phyloP scores from a whole-genome alignment of 768 basidiomycete species.

The Cystobasidium ongulense region DNA sequence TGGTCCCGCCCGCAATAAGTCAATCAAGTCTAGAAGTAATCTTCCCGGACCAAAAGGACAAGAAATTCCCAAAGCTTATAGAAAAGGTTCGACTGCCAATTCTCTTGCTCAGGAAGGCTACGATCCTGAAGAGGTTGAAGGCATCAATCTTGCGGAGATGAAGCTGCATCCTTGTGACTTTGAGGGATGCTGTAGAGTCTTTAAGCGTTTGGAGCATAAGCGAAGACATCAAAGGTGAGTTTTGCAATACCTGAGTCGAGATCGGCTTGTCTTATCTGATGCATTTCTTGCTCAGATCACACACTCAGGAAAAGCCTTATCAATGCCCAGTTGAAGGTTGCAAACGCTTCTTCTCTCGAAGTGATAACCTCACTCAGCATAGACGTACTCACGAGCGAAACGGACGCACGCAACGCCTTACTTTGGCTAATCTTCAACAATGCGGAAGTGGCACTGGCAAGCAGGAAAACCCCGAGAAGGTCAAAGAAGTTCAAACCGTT shows the following conservation, averaged over 20 bases:
- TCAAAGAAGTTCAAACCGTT: no score
- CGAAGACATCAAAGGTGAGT: slow-evolving; percentile 34
- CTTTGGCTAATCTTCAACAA: background rate
- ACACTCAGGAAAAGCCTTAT: slow-evolving; percentile 38
- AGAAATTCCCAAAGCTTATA: background rate
- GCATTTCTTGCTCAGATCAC: slow-evolving; percentile 19
- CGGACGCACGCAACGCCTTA: slow-evolving; percentile 30
- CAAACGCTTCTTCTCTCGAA: slow-evolving; percentile 32
- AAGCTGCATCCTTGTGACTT: slow-evolving; percentile 31
- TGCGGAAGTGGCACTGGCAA: no score
- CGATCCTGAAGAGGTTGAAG: background rate
- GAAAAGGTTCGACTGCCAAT: background rate
- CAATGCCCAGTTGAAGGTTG: slow-evolving; percentile 35
- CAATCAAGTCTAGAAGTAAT: background rate
- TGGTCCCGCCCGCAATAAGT: background rate
- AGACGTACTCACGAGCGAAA: slow-evolving; percentile 64
- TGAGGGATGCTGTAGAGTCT: slow-evolving; percentile 31
- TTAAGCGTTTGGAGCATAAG: slow-evolving; percentile 38
- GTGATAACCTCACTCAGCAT: slow-evolving; percentile 80
- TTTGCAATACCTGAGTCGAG: background rate
- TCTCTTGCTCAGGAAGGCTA: background rate
- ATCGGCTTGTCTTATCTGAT: background rate
- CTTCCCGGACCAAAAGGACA: background rate
- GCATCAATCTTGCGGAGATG: background rate
- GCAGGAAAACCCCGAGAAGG: no score